These are phyloP conservation scores for Vitis hybrid DNA, from an alignment of 177 flowering plant species.

Conservation along the genomic window DNA sequence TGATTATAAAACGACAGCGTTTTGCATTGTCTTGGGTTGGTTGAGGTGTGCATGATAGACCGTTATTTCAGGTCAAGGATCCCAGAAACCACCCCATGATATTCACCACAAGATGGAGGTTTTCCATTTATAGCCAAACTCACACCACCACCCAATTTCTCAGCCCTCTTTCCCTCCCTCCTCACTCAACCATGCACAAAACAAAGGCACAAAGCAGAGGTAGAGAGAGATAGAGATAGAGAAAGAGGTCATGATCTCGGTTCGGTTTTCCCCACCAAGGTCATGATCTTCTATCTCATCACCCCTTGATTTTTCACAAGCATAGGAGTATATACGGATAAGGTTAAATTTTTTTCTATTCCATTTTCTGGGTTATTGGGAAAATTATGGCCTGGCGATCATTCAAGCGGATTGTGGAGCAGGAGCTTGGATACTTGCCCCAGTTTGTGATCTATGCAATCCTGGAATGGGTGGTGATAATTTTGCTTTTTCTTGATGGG, in stretches of 20 bases:
- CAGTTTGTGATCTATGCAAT: conserved; percentile 48
- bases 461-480: conserved; percentile 74
- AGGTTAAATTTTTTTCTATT: neutral
- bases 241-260: conserved; percentile 53
- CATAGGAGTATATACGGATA: too few relatives aligned
- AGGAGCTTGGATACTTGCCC: conserved; percentile 56
- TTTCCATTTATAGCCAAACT: conserved; percentile 23
- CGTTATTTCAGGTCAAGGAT: conserved; percentile 55
- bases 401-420: conserved; percentile 46
- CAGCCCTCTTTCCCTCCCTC: neutral
- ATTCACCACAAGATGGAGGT: neutral
- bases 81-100: conserved; percentile 9
- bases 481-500: conserved; percentile 60
- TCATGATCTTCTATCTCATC: conserved; percentile 48
- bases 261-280: conserved; percentile 27
- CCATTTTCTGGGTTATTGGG: neutral
- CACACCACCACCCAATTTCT: conserved; percentile 21
- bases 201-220: conserved; percentile 10
- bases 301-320: neutral
- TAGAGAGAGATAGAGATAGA: conserved; percentile 23
- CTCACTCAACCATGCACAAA: conserved; percentile 2
- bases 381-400: conserved; percentile 37
- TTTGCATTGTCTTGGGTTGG: conserved; percentile 2
- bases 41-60: conserved; percentile 27
- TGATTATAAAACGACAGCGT: neutral